Conservation (phyloP, 345 rosid genomes). For the Moringa oleifera region DNA sequence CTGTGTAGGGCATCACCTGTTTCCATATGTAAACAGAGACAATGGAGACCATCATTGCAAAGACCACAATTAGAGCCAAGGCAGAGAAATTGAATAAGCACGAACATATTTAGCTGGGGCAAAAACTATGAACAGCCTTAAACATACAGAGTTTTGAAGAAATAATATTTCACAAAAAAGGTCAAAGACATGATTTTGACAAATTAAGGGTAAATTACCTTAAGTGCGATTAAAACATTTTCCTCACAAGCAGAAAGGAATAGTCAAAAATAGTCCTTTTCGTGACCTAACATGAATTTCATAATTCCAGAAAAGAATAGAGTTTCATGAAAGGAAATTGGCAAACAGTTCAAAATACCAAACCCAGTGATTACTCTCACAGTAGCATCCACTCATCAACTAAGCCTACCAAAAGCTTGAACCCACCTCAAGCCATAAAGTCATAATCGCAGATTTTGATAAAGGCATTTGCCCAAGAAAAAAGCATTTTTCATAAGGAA, state of each 20-base stretch:
- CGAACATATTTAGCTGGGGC: too few species aligned
- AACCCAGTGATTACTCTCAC: not conserved
- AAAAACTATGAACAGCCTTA: not conserved
- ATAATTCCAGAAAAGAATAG: too few species aligned
- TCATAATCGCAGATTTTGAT: slow-evolving; percentile 9
- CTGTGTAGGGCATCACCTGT: slow-evolving; percentile 97
- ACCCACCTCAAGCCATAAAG: slow-evolving; percentile 5
- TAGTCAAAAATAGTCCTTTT: too few species aligned
- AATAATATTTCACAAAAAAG: too few species aligned
- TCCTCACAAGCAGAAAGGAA: too few species aligned
- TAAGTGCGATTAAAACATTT: too few species aligned
- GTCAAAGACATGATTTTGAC: too few species aligned
- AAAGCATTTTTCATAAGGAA: not conserved
- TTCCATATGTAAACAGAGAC: slow-evolving; percentile 15
- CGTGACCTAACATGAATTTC: too few species aligned
- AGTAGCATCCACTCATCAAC: slow-evolving; percentile 12
- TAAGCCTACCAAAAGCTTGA: slow-evolving; percentile 1
- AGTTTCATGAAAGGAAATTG: too few species aligned
- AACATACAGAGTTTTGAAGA: too few species aligned
- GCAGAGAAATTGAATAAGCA: too few species aligned
- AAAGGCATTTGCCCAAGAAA: slow-evolving; percentile 5
- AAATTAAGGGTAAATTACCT: too few species aligned
- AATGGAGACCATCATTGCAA: not conserved
- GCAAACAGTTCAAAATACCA: slow-evolving; percentile 4
- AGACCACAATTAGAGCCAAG: not conserved